Percentiles rank a stretch among this genome's conserved stretches.
Evolutionary conservation across 225 moss, liverwort and hornwort genomes (phyloP).

Genomic region (Bryum argenteum): DNA sequence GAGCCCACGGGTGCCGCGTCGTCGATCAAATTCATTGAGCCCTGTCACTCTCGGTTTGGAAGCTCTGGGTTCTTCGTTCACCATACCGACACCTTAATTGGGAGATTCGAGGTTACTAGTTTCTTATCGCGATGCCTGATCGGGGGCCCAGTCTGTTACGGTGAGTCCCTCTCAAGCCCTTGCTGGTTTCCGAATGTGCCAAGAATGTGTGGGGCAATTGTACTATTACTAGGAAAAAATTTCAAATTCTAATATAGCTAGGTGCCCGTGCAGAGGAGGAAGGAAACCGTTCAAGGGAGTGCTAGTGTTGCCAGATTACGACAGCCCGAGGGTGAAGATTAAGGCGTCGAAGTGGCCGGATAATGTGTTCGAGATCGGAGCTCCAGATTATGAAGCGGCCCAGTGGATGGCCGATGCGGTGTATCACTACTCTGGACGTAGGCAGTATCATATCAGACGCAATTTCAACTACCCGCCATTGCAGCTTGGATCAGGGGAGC

Average conservation of each 20-base stretch:
- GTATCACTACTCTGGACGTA: neutral
- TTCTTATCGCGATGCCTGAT: constrained; percentile 31
- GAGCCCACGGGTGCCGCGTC: constrained; percentile 9
- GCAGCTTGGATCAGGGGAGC: constrained; percentile 15
- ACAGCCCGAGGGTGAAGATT: constrained; percentile 12
- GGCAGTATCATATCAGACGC: constrained; percentile 19
- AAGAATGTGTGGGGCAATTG: too few relatives aligned
- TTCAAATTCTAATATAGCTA: neutral
- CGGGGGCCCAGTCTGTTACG: too few relatives aligned
- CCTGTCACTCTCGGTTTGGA: neutral
- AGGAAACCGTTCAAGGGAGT: neutral
- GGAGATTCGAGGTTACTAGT: neutral
- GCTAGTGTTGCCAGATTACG: neutral
- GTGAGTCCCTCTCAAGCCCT: too few relatives aligned
- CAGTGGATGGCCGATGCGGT: constrained; percentile 32
- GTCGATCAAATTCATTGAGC: constrained; percentile 30
- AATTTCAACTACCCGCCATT: constrained; percentile 24
- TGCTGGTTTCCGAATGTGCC: too few relatives aligned
- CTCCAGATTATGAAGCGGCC: neutral
- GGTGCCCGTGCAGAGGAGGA: constrained; percentile 14
- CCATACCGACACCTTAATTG: neutral
- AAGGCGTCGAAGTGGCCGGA: constrained; percentile 27
- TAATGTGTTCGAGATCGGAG: neutral
- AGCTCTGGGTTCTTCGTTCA: neutral
- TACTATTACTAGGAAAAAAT: too few relatives aligned